phyloP scores from a whole-genome alignment of 345 rosid genomes.

The Anastatica hierochuntica region DNA sequence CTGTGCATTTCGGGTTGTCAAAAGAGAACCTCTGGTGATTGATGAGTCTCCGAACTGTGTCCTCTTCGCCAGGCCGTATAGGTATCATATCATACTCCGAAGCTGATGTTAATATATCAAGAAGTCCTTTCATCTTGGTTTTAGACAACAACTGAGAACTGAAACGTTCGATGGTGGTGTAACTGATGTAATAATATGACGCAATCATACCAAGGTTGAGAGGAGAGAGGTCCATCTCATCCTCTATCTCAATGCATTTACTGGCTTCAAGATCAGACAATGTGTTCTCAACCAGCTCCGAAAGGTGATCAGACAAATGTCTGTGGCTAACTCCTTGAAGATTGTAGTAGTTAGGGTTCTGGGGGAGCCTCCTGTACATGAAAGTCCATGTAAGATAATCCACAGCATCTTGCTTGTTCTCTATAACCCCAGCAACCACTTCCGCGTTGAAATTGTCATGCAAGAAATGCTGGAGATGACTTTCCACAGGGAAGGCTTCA shows the following conservation, averaged over 20 bases:
- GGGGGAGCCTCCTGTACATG: slow-evolving; percentile 83
- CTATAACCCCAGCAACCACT: slow-evolving; percentile 64
- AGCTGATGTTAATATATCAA: slow-evolving; percentile 79
- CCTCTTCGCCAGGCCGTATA: slow-evolving; percentile 82
- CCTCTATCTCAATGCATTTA: slow-evolving; percentile 67
- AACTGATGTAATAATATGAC: slow-evolving; percentile 75
- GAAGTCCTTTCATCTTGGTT: slow-evolving; percentile 90
- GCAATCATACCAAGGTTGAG: slow-evolving; percentile 85
- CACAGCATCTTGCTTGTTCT: slow-evolving; percentile 94
- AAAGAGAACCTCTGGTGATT: slow-evolving; percentile 91
- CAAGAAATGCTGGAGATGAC: slow-evolving; percentile 81
- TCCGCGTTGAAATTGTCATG: slow-evolving; percentile 90
- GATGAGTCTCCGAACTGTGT: slow-evolving; percentile 56
- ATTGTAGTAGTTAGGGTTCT: slow-evolving; percentile 92
- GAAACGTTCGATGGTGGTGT: slow-evolving; percentile 85
- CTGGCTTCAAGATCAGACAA: slow-evolving; percentile 71
- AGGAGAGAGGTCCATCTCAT: slow-evolving; percentile 72
- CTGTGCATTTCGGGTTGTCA: slow-evolving; percentile 62
- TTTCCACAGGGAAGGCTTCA: slow-evolving; percentile 89
- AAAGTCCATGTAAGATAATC: slow-evolving; percentile 95
- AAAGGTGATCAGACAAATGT: slow-evolving; percentile 97
- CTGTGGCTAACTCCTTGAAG: slow-evolving; percentile 91
- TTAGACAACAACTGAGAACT: slow-evolving; percentile 71
- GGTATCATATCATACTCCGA: slow-evolving; percentile 80
- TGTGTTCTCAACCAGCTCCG: slow-evolving; percentile 87